Conservation (phyloP, 768 basidiomycete species). For the Tephrocybe sp. region DNA sequence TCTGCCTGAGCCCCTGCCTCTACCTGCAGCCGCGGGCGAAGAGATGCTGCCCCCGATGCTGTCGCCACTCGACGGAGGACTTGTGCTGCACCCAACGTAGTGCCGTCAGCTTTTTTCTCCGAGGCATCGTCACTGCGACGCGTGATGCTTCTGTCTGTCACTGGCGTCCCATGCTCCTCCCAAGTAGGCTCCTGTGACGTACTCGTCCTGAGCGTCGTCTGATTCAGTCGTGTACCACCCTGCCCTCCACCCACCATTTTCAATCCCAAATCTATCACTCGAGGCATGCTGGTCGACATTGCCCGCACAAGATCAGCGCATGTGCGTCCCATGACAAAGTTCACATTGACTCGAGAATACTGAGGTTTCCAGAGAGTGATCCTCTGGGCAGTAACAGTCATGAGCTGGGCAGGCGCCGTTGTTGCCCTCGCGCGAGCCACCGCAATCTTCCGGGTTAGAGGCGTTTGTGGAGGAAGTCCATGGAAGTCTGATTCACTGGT, state of each 20-base stretch:
- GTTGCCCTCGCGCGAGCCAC: conserved; percentile 1
- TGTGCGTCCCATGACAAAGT: conserved; percentile 1
- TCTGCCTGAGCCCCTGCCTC: too few relatives aligned
- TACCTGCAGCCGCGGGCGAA: neutral
- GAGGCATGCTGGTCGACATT: conserved; percentile 8
- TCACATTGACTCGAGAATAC: neutral
- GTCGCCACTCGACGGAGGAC: neutral
- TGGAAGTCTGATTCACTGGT: too few relatives aligned
- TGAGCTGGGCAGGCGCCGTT: neutral
- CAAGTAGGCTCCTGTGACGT: too few relatives aligned
- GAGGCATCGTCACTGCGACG: too few relatives aligned
- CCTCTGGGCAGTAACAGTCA: neutral
- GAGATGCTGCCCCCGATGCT: neutral
- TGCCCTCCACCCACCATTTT: neutral
- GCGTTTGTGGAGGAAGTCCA: too few relatives aligned
- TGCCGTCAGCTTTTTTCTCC: neutral
- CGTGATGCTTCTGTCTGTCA: too few relatives aligned
- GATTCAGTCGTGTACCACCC: neutral
- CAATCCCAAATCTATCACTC: neutral
- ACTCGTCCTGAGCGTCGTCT: neutral
- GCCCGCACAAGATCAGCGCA: conserved; percentile 7
- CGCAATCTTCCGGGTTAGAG: neutral
- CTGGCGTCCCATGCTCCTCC: too few relatives aligned
- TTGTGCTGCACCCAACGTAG: neutral
- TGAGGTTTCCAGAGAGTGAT: neutral